phyloP scores from a whole-genome alignment of 495 filamentous ascomycete genomes.

The Letharia lupina region DNA sequence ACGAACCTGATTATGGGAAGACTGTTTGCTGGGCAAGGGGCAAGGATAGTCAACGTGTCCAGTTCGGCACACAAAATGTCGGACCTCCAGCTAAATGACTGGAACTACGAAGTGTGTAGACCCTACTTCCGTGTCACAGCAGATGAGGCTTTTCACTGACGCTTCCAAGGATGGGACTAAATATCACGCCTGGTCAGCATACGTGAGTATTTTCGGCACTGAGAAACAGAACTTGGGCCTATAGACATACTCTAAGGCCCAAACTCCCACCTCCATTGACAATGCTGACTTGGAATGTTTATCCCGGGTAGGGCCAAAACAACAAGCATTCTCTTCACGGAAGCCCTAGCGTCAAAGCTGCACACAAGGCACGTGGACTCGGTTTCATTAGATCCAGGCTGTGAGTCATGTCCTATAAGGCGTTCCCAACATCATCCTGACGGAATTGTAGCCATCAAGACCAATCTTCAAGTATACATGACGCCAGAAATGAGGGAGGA shows the following conservation, averaged over 20 bases:
- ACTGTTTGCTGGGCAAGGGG: slow-evolving; percentile 19
- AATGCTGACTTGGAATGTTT: background rate
- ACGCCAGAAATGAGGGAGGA: background rate
- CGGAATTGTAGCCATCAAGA: slow-evolving; percentile 1
- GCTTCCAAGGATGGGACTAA: slow-evolving; percentile 36
- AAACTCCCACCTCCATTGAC: background rate
- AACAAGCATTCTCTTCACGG: slow-evolving; percentile 52
- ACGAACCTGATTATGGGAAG: slow-evolving; percentile 50
- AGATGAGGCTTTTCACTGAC: slow-evolving; percentile 25
- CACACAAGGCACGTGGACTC: slow-evolving; percentile 27
- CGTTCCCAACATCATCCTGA: background rate
- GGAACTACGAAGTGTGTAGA: slow-evolving; percentile 40
- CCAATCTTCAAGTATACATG: slow-evolving; percentile 20
- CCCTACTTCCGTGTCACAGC: background rate
- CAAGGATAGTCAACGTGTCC: slow-evolving; percentile 29
- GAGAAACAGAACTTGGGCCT: background rate
- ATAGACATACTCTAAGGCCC: background rate
- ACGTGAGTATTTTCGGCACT: slow-evolving; percentile 20
- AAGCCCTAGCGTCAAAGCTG: slow-evolving; percentile 38
- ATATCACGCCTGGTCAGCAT: slow-evolving; percentile 47
- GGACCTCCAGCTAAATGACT: slow-evolving; percentile 45
- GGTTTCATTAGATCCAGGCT: slow-evolving; percentile 41
- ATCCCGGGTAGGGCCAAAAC: slow-evolving; percentile 45
- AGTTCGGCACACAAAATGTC: slow-evolving; percentile 35
- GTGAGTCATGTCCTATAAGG: slow-evolving; percentile 10